Conservation (phyloP, 352 stramenopile genomes). For the Phytophthora sansomeana region DNA sequence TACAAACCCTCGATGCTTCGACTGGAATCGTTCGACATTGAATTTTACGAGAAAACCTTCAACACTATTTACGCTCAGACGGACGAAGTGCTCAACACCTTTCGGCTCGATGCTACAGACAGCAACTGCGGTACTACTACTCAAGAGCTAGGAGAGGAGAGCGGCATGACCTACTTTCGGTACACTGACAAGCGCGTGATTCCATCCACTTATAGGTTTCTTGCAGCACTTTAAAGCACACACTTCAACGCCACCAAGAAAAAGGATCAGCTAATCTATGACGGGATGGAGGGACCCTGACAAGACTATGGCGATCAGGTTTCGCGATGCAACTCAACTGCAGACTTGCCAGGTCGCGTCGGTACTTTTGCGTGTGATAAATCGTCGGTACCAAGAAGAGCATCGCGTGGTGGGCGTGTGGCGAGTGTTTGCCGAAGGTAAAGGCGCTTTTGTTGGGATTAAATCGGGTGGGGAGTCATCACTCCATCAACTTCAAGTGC, state of each 20-base stretch:
- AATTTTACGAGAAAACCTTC: conserved; percentile 2
- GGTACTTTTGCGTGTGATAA: not conserved
- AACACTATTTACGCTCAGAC: conserved; percentile 7
- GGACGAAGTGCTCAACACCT: conserved; percentile 2
- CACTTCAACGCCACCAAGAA: not conserved
- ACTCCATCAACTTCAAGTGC: not conserved
- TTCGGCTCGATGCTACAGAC: conserved; percentile 2
- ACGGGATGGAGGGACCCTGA: conserved; percentile 7
- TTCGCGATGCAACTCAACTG: not conserved
- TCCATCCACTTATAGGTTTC: not conserved
- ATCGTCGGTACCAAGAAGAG: not conserved
- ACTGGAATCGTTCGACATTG: conserved; percentile 2
- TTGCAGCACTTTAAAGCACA: not conserved
- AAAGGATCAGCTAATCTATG: not conserved
- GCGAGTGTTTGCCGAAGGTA: conserved; percentile 6
- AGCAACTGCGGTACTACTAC: not conserved
- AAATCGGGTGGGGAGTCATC: conserved; percentile 1
- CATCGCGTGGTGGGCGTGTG: not conserved
- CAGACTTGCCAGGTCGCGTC: not conserved
- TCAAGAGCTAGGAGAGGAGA: not conserved
- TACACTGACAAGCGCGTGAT: conserved; percentile 1
- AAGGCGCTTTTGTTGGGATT: conserved; percentile 13
- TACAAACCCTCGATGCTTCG: not conserved
- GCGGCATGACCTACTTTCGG: not conserved
- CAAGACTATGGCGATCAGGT: conserved; percentile 3